Evolutionary conservation across 192 early-diverging fungal genomes (phyloP).

Genomic region (Powellomyces hirtus): DNA sequence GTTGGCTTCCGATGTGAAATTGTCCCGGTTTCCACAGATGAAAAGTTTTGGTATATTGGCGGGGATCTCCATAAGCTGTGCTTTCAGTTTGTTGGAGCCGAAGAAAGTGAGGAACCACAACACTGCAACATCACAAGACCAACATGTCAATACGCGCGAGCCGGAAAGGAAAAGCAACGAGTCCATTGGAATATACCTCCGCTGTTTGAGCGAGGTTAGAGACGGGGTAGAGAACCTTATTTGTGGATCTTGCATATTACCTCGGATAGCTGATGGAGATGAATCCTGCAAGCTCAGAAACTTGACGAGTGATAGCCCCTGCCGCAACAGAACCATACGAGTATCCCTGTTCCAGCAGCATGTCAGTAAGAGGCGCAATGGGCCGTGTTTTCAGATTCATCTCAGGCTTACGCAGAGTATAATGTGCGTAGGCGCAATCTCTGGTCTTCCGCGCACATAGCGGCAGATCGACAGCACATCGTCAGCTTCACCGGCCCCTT

Average conservation of each 20-base stretch:
- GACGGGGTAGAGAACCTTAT: neutral
- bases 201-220: too few relatives aligned
- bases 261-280: conserved; percentile 34
- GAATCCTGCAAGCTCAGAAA: conserved; percentile 20
- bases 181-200: too few relatives aligned
- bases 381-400: neutral
- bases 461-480: conserved; percentile 26
- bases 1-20: conserved; percentile 24
- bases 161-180: too few relatives aligned
- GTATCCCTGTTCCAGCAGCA: conserved; percentile 27
- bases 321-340: conserved; percentile 32
- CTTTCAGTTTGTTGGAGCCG: neutral
- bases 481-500: conserved; percentile 22
- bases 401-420: conserved; percentile 16
- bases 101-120: conserved; percentile 36
- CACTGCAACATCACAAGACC: too few relatives aligned
- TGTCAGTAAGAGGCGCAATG: neutral
- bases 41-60: conserved; percentile 27
- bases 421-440: conserved; percentile 12
- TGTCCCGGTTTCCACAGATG: conserved; percentile 27
- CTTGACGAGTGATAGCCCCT: conserved; percentile 5
- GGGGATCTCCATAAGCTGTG: neutral
- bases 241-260: neutral
- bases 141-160: too few relatives aligned
- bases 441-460: neutral